Evolutionary conservation across 2,329 filamentous ascomycete species (phyloP), one percentile per base, ranked within the genome.

Genomic region (Tolypocladium guangdongense): DNA sequence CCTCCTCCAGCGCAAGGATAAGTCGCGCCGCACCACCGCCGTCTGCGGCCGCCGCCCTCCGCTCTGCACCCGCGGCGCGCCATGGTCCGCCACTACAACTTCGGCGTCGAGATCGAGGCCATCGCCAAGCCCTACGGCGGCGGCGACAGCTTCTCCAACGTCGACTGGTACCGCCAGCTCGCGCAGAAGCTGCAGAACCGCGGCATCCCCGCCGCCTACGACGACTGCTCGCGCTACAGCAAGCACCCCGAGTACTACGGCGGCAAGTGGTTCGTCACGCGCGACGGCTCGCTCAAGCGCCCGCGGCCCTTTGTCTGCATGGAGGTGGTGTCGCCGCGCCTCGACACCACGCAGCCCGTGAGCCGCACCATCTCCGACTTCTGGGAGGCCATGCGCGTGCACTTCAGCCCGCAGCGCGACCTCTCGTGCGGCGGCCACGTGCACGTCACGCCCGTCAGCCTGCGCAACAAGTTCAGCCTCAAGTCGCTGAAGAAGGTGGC

Each of bases 201-300:
- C 7, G 67, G 67, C 55, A 69, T 71, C 54, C 57, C 64, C 39
- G 69, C 69, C 27, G 64, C 67, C 5, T 63, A 69, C 56, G 68
- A 71, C 52, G 67, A 70, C 57, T 64, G 65, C 56, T 70, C 67
- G 38, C 62, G 60, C 46, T 71, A 71, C 58, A 69, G 66, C 63
- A 72, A 72, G 55, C 69, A 71, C 33, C 69, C 69, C 2, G 69
- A 72, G 57, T 70, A 71, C 58, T 71, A 72, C 47, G 68, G 68
- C 53, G 68, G 67, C 18, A 71, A 72, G 58, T 71, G 69, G 69
- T 72, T 70, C 55, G 67, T 72, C 53, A 72, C 69, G 12, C 63
- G 68, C 33, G 69, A 72, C 54, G 69, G 68, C 7, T 72, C 69
- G 24, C 57, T 72, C 45, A 68, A 70, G 56, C 60, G 69, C n/a